Evolutionary conservation across 306 rosid genomes (phyloP), one percentile per base, ranked within the genome.

Genomic region (Cicer bijugum): DNA sequence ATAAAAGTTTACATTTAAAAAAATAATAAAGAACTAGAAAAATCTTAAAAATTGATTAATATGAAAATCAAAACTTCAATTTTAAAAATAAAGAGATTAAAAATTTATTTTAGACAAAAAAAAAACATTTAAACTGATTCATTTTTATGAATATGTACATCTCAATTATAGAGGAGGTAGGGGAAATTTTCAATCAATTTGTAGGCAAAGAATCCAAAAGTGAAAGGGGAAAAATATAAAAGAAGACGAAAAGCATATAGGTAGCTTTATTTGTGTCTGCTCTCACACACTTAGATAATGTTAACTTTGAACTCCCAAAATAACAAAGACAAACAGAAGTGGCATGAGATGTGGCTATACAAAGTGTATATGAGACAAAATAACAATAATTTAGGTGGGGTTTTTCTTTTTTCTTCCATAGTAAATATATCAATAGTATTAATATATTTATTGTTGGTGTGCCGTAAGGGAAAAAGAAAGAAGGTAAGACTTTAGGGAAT

Each of bases 331-430:
- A 76, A 56, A 47, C 50, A 3, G 23, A 44, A 76, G 64, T 71
- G 69, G 72, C 48, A 4, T 70, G 53, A 47, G 72, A 51, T 56
- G 60, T 55, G 20, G 44, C 15, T 16, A 63, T 39, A 63, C 33
- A 43, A 52, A 12, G 75, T 39, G 45, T 43, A 62, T 40, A 66
- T 19, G 82, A 76, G 80, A 71, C 75, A 79, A 70, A 79, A 40
- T 33, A 9, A 59, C 78, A 72, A 67, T 72, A 50, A 68, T 57
- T 75, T 42, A 58, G 65, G 72, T 75, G 79, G 57, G 71, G 28
- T n/a, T 48, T 62, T 63, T 28, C 45, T 19, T 45, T 43, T 16
- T 7, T 6, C 23, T 4, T 65, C 33, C 33, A 28, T 28, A 28
- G 4, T 28, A 28, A 3, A 1, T 17, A 15, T 8, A 5, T 9